Evolutionary conservation across 2,329 filamentous ascomycete species (phyloP).

Genomic region (Emydomyces testavorans): DNA sequence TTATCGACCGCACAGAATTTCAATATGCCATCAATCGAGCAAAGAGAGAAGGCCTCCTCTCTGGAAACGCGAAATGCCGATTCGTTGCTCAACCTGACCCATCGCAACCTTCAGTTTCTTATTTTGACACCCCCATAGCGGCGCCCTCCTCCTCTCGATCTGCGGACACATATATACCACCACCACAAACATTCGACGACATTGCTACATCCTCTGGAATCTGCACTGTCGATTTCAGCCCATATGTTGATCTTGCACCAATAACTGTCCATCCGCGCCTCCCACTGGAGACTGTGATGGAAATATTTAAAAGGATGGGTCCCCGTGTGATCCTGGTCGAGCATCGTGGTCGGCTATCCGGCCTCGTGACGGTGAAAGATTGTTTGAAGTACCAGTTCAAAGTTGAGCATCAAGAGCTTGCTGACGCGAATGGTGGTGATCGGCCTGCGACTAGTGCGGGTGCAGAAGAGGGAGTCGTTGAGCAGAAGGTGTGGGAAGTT

Average conservation of each 20-base stretch:
- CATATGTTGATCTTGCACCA: slow-evolving; percentile 80
- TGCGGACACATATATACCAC: background rate
- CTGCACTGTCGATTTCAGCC: slow-evolving; percentile 62
- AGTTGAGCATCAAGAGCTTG: slow-evolving; percentile 71
- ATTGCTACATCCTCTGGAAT: slow-evolving; percentile 47
- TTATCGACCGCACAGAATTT: slow-evolving; percentile 84
- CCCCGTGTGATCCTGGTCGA: slow-evolving; percentile 88
- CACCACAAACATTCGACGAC: slow-evolving; percentile 48
- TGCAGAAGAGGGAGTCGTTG: slow-evolving; percentile 20
- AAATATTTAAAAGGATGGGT: slow-evolving; percentile 95
- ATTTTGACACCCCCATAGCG: slow-evolving; percentile 3
- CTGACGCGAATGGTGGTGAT: slow-evolving; percentile 24
- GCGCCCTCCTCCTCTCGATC: slow-evolving; percentile 4
- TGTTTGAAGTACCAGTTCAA: slow-evolving; percentile 97
- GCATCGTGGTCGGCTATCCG: slow-evolving; percentile 69
- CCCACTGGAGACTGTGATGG: slow-evolving; percentile 93
- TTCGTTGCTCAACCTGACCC: slow-evolving; percentile 44
- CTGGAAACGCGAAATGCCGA: slow-evolving; percentile 57
- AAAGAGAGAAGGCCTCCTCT: slow-evolving; percentile 56
- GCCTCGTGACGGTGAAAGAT: slow-evolving; percentile 91
- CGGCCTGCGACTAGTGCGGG: slow-evolving; percentile 18
- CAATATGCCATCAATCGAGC: slow-evolving; percentile 79
- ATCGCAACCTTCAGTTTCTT: slow-evolving; percentile 1
- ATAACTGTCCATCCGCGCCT: slow-evolving; percentile 83
- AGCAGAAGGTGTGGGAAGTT: slow-evolving; percentile 30